These are phyloP conservation scores for Austropuccinia psidii DNA, from an alignment of 1,284 basidiomycete genomes.

Conservation along the genomic window DNA sequence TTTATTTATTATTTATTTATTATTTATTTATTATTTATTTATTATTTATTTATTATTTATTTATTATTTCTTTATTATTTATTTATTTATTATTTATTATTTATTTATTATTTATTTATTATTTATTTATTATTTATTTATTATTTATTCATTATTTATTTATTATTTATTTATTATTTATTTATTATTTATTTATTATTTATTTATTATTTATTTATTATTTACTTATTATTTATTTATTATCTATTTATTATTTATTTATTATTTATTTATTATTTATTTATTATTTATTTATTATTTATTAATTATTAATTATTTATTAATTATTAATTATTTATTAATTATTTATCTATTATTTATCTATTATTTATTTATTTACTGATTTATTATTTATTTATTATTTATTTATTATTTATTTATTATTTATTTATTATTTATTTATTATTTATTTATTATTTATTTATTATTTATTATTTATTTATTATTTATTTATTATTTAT, in stretches of 20 bases:
- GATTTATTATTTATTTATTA: background rate
- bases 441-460: background rate
- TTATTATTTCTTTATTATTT: background rate
- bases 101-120: constrained; percentile 1
- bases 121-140: background rate
- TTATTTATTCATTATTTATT: background rate
- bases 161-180: background rate
- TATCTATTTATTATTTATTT: background rate
- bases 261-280: background rate
- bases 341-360: background rate
- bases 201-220: background rate
- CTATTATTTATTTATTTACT: background rate
- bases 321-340: background rate
- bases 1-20: background rate
- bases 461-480: background rate
- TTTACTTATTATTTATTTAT: background rate
- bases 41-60: background rate
- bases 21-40: background rate
- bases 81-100: background rate
- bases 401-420: background rate
- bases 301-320: background rate
- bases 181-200: background rate
- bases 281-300: background rate
- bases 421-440: background rate
- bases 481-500: background rate